A percentile compares a stretch with the other conserved stretches of the same genome.
Evolutionary conservation across 768 basidiomycete species (phyloP).

Genomic region (Leccinum rimulosum): DNA sequence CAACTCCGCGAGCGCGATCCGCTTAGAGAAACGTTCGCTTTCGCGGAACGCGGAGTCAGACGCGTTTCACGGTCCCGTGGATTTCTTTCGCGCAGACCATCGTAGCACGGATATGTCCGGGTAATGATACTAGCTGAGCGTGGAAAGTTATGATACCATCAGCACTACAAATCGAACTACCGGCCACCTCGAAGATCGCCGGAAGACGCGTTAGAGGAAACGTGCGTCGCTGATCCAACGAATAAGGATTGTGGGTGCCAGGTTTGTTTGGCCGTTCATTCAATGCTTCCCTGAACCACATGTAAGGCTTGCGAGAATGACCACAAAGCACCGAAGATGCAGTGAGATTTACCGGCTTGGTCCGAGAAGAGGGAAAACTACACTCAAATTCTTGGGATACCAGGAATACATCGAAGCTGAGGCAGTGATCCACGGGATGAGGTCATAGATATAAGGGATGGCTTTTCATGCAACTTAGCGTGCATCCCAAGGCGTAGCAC

Average conservation of each 20-base stretch:
- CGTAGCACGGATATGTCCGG: background rate
- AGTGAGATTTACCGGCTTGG: background rate
- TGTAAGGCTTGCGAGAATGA: background rate
- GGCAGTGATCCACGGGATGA: background rate
- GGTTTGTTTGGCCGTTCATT: slow-evolving; percentile 2
- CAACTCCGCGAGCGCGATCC: slow-evolving; percentile 34
- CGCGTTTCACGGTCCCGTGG: background rate
- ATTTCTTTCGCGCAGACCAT: background rate
- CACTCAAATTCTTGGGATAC: background rate
- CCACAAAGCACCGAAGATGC: background rate
- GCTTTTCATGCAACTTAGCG: background rate
- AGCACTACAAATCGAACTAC: background rate
- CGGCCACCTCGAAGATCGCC: background rate
- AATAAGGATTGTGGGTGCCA: background rate
- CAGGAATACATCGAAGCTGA: background rate
- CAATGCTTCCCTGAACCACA: background rate
- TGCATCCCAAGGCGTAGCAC: background rate
- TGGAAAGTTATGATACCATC: background rate
- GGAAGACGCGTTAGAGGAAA: background rate
- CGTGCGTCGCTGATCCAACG: background rate
- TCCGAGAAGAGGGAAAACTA: background rate
- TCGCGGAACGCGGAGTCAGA: slow-evolving; percentile 32
- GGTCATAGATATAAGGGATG: background rate
- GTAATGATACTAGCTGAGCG: background rate
- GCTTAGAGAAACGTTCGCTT: slow-evolving; percentile 20